phyloP scores from a whole-genome alignment of 177 flowering plant genomes.

The Vitis hybrid region DNA sequence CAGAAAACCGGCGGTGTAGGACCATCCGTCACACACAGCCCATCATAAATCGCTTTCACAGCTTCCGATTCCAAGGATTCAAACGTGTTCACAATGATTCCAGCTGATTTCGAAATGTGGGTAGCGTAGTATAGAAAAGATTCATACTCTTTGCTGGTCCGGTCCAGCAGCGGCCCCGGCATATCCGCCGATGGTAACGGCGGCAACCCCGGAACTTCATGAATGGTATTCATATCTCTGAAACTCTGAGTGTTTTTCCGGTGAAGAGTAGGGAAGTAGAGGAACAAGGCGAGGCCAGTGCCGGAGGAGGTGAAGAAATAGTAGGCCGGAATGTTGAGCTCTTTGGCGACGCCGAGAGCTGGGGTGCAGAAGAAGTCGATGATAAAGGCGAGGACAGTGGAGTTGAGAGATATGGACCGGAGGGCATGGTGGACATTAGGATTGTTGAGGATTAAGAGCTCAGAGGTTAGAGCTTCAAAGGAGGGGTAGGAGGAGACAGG shows the following conservation, averaged over 20 bases:
- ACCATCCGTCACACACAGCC: constrained; percentile 18
- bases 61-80: constrained; percentile 29
- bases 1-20: constrained; percentile 32
- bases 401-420: constrained; percentile 25
- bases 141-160: constrained; percentile 17
- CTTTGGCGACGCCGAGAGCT: constrained; percentile 18
- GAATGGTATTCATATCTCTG: constrained; percentile 16
- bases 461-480: constrained; percentile 12
- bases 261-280: constrained; percentile 39
- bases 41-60: constrained; percentile 27
- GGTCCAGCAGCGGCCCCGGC: constrained; percentile 21
- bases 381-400: constrained; percentile 32
- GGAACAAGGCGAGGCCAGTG: constrained; percentile 21
- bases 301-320: constrained; percentile 43
- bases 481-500: constrained; percentile 6
- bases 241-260: constrained; percentile 17
- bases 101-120: constrained; percentile 22
- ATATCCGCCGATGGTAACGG: constrained; percentile 23
- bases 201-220: constrained; percentile 36
- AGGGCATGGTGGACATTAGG: constrained; percentile 28
- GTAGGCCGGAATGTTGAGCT: constrained; percentile 40
- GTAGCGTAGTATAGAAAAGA: constrained; percentile 2
- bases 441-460: constrained; percentile 22
- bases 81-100: constrained; percentile 43
- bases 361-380: constrained; percentile 51